These are phyloP conservation scores for Aspergillus sp. DNA, from an alignment of 2,329 filamentous ascomycete species.

Conservation along the genomic window DNA sequence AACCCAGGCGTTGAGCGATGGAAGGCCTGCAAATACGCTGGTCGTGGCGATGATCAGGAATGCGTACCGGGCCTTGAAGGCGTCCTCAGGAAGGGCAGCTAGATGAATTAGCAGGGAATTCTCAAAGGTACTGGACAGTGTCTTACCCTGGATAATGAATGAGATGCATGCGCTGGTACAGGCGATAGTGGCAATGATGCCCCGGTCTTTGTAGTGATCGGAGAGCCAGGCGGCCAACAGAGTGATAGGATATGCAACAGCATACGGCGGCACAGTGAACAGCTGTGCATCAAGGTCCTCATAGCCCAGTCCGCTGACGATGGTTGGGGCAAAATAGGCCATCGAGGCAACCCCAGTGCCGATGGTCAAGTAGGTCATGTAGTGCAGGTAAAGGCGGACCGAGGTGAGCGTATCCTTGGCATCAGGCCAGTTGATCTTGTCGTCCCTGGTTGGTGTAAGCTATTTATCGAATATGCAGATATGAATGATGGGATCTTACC, in stretches of 20 bases:
- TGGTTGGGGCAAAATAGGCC: conserved; percentile 35
- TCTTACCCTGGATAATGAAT: not conserved
- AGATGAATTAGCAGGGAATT: not conserved
- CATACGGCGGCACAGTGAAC: conserved; percentile 20
- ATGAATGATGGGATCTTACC: not conserved
- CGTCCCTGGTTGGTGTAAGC: not conserved
- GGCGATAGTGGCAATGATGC: not conserved
- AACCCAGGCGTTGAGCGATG: conserved; percentile 28
- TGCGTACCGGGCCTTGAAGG: conserved; percentile 16
- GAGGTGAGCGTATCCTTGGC: conserved; percentile 1
- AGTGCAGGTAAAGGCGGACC: conserved; percentile 4
- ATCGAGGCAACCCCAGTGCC: conserved; percentile 17
- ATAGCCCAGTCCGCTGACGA: conserved; percentile 22
- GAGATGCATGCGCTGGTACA: not conserved
- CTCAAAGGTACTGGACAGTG: too few species aligned
- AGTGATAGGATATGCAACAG: conserved; percentile 17
- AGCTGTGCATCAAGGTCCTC: conserved; percentile 18
- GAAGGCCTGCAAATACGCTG: conserved; percentile 26
- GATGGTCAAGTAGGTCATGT: conserved; percentile 1
- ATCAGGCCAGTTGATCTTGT: conserved; percentile 9
- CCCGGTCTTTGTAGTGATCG: conserved; percentile 3
- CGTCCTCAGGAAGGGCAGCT: not conserved
- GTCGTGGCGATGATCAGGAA: conserved; percentile 20
- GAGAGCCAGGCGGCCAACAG: conserved; percentile 8
- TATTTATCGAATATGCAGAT: not conserved